Conservation (phyloP, 306 rosid species). For the Fragaria vesca region DNA sequence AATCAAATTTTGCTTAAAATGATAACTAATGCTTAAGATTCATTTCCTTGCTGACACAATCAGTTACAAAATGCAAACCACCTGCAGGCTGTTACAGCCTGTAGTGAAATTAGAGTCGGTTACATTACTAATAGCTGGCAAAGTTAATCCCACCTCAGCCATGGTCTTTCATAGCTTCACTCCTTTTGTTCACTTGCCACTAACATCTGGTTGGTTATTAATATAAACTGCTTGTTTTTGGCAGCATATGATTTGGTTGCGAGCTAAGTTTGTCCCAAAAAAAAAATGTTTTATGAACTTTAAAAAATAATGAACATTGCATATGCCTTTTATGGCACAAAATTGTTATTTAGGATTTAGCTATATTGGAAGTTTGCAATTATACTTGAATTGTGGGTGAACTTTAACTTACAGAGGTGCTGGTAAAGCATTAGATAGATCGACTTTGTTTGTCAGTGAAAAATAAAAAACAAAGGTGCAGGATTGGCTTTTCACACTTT, state of each 20-base stretch:
- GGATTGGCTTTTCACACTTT: neutral
- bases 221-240: neutral
- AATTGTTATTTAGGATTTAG: neutral
- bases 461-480: neutral
- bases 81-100: neutral
- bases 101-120: neutral
- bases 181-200: neutral
- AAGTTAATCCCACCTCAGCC: slow-evolving; percentile 4
- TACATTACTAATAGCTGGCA: neutral
- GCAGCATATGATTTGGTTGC: neutral
- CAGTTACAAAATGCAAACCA: neutral
- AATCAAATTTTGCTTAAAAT: neutral
- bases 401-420: neutral
- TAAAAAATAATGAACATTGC: neutral
- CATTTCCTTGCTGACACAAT: neutral
- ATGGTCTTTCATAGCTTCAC: neutral
- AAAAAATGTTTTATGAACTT: too few relatives aligned
- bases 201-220: neutral
- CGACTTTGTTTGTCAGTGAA: neutral
- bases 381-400: neutral
- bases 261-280: neutral
- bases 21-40: neutral
- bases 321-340: neutral
- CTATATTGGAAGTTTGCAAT: neutral
- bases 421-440: neutral